These are phyloP conservation scores for Nidularia pulvinata DNA, from an alignment of 768 basidiomycete genomes.

Conservation along the genomic window DNA sequence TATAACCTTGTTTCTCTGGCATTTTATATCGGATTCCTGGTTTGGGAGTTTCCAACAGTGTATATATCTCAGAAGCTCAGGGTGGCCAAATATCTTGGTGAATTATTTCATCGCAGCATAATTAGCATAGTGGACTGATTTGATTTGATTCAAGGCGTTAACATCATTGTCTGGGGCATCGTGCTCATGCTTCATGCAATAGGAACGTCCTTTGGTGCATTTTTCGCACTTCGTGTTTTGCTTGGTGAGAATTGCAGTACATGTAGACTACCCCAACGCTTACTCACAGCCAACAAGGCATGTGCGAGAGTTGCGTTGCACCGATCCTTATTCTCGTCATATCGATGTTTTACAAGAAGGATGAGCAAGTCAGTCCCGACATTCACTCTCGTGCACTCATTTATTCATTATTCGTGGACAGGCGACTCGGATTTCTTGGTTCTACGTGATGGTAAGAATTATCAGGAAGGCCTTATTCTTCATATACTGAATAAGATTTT, in stretches of 20 bases:
- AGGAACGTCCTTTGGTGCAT: conserved; percentile 54
- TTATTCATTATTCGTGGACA: conserved; percentile 12
- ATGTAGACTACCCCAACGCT: background rate
- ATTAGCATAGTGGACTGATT: background rate
- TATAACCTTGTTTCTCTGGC: conserved; percentile 67
- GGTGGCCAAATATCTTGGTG: conserved; percentile 63
- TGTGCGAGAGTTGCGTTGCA: conserved; percentile 68
- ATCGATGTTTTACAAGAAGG: conserved; percentile 70
- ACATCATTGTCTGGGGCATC: conserved; percentile 60
- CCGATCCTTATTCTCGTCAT: conserved; percentile 63
- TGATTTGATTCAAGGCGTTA: conserved; percentile 32
- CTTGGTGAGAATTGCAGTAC: conserved; percentile 35
- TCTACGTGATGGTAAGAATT: conserved; percentile 58
- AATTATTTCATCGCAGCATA: background rate
- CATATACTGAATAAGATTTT: background rate
- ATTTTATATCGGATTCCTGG: conserved; percentile 61
- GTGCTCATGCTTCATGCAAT: conserved; percentile 62
- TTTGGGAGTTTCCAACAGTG: conserved; percentile 67
- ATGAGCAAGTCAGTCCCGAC: conserved; percentile 46
- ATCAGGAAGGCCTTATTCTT: background rate
- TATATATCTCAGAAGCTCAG: conserved; percentile 64
- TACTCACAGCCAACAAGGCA: conserved; percentile 32
- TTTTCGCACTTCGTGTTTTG: conserved; percentile 62
- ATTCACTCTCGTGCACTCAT: background rate
- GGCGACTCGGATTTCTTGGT: conserved; percentile 61